Base-by-base conservation (phyloP, 306 rosid species). In the Inga leiocalycina region DNA sequence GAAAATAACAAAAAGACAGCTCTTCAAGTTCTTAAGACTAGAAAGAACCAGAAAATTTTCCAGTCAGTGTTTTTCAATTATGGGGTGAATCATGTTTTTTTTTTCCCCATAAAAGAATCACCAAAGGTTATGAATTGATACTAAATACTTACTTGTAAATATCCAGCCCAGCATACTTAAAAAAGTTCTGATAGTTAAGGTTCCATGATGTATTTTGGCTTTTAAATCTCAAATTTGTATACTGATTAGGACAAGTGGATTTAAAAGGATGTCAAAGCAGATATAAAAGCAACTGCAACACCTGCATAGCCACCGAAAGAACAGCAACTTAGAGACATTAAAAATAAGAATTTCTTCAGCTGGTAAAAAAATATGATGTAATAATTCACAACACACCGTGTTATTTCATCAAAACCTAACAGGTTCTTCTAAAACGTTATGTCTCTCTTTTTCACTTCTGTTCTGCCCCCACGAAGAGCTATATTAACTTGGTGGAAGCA, bases 151-250 rank as follows among this genome's bases (percentile, higher is more conserved):
- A 94, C 99, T 89, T 96, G 93, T 96, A 98, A 88, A 92, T 89
- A 85, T 96, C 98, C 87, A 96, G 88, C 57, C 99, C 97, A 77
- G 99, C 99, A 91, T 96, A 96, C 98, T 96, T 96, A 77, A 96
- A 96, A 77, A 93, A 91, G 97, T 93, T 85, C 82, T 84, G 79
- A 66, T 45, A 86, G 90, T 91, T 91, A 90, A 90, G 93, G 94
- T 78, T 83, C 86, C 83, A 88, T 88, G 79, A 73, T 51, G 11
- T 54, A 57, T 59, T 67, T 65, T 80, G 76, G 75, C 15, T 30
- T 8, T 57, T 6, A 74, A 76, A 75, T 82, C 39, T 76, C 76
- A 78, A 5, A 66, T 69, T 32, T 45, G 48, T 22, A 8, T 79
- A 43, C 61, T 73, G 24, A 65, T 56, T 62, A 65, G 22, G 71